phyloP scores from a whole-genome alignment of 2,329 filamentous ascomycete genomes.

The Stachybotrys chlorohalonatus region DNA sequence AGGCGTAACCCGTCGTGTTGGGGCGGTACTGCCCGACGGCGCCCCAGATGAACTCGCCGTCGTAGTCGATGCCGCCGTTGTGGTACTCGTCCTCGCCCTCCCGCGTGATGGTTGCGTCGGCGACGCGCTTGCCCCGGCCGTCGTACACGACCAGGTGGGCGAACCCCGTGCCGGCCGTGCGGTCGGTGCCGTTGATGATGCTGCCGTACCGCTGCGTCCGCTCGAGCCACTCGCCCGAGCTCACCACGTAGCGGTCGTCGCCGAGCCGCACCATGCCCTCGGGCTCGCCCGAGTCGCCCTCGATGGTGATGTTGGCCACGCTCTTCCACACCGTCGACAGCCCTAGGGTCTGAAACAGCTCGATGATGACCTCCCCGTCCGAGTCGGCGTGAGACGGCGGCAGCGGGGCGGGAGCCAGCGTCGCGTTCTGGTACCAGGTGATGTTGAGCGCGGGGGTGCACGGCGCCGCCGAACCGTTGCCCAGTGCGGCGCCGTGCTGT shows the following conservation, averaged over 20 bases:
- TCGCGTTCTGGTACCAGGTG: slow-evolving; percentile 17
- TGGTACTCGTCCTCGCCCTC: slow-evolving; percentile 31
- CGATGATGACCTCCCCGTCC: slow-evolving; percentile 25
- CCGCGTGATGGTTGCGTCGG: slow-evolving; percentile 32
- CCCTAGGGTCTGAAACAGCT: slow-evolving; percentile 22
- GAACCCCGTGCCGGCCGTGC: slow-evolving; percentile 32
- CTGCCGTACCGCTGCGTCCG: slow-evolving; percentile 27
- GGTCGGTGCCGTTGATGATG: slow-evolving; percentile 43
- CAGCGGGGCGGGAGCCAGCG: slow-evolving; percentile 23
- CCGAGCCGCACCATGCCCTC: slow-evolving; percentile 37
- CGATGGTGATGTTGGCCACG: slow-evolving; percentile 29
- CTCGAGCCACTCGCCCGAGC: slow-evolving; percentile 32
- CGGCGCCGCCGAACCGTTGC: background rate
- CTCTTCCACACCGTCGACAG: slow-evolving; percentile 32
- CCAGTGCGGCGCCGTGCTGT: background rate
- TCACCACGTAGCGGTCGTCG: slow-evolving; percentile 33
- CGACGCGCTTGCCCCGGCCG: slow-evolving; percentile 28
- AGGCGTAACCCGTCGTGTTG: slow-evolving; percentile 33
- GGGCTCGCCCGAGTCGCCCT: slow-evolving; percentile 37
- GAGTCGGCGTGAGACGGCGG: slow-evolving; percentile 23
- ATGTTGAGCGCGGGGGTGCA: slow-evolving; percentile 18
- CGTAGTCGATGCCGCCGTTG: slow-evolving; percentile 38
- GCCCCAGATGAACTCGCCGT: slow-evolving; percentile 36
- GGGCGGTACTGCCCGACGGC: slow-evolving; percentile 37
- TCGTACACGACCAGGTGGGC: slow-evolving; percentile 36